Conservation (phyloP, 148 eudicot genomes). For the Arctostaphylos glauca region DNA sequence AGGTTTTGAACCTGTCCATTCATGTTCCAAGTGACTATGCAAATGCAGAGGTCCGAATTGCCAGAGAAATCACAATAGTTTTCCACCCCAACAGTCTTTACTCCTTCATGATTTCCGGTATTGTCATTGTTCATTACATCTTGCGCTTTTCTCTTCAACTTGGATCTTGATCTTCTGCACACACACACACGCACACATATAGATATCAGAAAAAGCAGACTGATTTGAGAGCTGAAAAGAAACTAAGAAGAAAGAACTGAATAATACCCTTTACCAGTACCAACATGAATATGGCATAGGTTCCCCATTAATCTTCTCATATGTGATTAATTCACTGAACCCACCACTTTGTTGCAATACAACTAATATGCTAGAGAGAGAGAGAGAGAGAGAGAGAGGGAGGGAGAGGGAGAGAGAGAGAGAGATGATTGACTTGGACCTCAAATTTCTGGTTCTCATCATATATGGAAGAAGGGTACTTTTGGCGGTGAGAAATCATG, state of each 20-base stretch:
- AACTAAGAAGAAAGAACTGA: background rate
- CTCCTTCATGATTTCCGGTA: slow-evolving; percentile 28
- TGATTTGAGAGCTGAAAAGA: no score
- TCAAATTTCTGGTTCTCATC: background rate
- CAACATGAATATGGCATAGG: background rate
- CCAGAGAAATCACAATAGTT: slow-evolving; percentile 38
- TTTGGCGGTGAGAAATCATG: background rate
- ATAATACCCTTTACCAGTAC: slow-evolving; percentile 7
- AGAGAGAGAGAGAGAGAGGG: no score
- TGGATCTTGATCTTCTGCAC: slow-evolving; percentile 13
- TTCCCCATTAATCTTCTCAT: slow-evolving; percentile 1
- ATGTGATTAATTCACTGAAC: background rate
- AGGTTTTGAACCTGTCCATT: slow-evolving; percentile 42
- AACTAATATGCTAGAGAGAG: background rate
- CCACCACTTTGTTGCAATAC: background rate
- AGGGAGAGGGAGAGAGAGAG: background rate
- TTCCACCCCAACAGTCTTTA: slow-evolving; percentile 32
- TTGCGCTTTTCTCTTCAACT: slow-evolving; percentile 2
- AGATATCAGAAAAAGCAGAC: background rate
- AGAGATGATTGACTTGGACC: background rate
- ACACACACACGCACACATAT: background rate
- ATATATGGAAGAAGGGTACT: background rate
- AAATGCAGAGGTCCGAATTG: slow-evolving; percentile 34
- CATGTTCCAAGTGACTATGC: slow-evolving; percentile 55
- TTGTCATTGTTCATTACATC: slow-evolving; percentile 11